phyloP scores from a whole-genome alignment of 179 eudicot species.

The Silene coronaria region DNA sequence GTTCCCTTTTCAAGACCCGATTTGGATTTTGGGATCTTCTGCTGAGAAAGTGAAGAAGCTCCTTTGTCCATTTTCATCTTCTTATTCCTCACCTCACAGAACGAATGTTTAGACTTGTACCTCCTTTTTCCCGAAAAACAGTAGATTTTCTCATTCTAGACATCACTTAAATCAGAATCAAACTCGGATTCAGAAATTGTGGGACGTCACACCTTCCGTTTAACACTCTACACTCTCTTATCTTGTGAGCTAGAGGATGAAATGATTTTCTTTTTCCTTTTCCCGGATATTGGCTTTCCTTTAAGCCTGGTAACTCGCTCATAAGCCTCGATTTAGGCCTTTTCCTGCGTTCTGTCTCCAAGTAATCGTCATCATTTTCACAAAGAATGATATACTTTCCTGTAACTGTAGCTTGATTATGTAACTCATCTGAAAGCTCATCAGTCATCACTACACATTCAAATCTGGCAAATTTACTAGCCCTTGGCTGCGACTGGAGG shows the following conservation, averaged over 20 bases:
- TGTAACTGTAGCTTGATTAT: background rate
- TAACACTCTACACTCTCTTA: constrained; percentile 18
- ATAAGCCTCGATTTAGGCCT: constrained; percentile 28
- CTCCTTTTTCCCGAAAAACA: constrained; percentile 18
- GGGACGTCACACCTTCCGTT: constrained; percentile 19
- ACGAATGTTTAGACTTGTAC: constrained; percentile 21
- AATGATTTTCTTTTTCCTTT: constrained; percentile 13
- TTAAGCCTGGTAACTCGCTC: constrained; percentile 25
- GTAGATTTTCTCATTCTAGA: constrained; percentile 19
- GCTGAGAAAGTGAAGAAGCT: too few relatives aligned
- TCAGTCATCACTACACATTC: constrained; percentile 27
- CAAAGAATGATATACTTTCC: constrained; percentile 1
- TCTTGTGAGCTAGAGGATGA: constrained; percentile 11
- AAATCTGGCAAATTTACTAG: constrained; percentile 29
- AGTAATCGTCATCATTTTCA: constrained; percentile 37
- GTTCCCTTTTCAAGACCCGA: too few relatives aligned
- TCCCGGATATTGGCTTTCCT: background rate
- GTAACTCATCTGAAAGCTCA: constrained; percentile 18
- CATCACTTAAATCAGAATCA: constrained; percentile 20
- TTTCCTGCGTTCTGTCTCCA: constrained; percentile 24
- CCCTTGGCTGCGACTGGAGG: constrained; percentile 3
- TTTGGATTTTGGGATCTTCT: too few relatives aligned
- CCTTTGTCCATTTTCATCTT: too few relatives aligned
- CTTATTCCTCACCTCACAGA: constrained; percentile 19
- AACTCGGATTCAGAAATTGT: constrained; percentile 25